phyloP scores from a whole-genome alignment of 345 rosid genomes.

The Salix caprea region DNA sequence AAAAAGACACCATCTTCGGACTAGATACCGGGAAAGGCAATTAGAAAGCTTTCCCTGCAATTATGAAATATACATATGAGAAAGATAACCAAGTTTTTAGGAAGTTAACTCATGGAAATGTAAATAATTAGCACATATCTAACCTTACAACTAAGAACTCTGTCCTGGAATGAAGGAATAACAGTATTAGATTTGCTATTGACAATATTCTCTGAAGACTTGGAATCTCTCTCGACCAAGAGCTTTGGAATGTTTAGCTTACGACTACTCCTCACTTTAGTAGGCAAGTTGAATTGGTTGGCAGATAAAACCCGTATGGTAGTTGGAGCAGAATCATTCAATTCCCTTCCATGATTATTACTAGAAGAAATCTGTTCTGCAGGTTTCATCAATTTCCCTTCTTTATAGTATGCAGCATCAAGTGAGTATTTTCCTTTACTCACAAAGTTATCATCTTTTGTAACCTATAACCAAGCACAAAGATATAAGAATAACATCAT shows the following conservation, averaged over 20 bases:
- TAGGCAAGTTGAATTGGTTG: constrained; percentile 51
- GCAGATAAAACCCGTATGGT: constrained; percentile 25
- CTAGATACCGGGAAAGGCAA: constrained; percentile 56
- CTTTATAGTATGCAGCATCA: constrained; percentile 40
- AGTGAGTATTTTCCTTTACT: constrained; percentile 45
- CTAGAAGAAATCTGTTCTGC: constrained; percentile 41
- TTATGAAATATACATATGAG: constrained; percentile 15
- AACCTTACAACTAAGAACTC: constrained; percentile 38
- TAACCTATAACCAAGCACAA: constrained; percentile 31
- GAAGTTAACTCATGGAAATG: constrained; percentile 20
- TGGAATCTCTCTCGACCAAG: constrained; percentile 31
- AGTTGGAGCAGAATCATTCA: constrained; percentile 43
- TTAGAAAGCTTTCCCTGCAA: constrained; percentile 67
- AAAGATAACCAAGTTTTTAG: constrained; percentile 17
- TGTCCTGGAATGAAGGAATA: constrained; percentile 28
- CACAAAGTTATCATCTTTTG: constrained; percentile 34
- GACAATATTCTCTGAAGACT: constrained; percentile 29
- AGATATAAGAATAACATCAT: constrained; percentile 8
- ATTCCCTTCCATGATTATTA: constrained; percentile 44
- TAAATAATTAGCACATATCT: constrained; percentile 6
- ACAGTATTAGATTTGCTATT: constrained; percentile 33
- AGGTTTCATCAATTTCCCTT: constrained; percentile 46
- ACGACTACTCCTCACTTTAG: constrained; percentile 68
- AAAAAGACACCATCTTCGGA: constrained; percentile 83
- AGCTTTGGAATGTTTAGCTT: constrained; percentile 46